phyloP scores from a whole-genome alignment of 345 rosid genomes.

The Nephelium lappaceum region DNA sequence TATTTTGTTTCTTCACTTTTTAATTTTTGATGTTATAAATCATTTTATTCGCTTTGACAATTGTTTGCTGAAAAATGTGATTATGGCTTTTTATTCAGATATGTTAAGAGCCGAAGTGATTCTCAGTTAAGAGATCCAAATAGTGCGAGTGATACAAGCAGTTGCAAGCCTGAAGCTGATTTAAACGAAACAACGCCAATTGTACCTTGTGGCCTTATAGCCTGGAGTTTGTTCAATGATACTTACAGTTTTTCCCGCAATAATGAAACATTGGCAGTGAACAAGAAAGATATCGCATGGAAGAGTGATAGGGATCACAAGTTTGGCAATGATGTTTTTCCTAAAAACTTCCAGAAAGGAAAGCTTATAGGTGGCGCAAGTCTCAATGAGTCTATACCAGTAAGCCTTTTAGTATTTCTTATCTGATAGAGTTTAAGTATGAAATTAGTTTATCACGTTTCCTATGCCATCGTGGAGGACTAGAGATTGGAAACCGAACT shows the following conservation, averaged over 20 bases:
- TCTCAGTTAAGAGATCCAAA: conserved; percentile 51
- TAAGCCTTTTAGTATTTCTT: conserved; percentile 41
- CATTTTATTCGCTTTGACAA: not conserved
- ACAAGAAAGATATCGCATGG: conserved; percentile 82
- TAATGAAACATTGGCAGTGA: conserved; percentile 47
- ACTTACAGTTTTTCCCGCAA: conserved; percentile 64
- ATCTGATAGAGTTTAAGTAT: not conserved
- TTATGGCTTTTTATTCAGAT: conserved; percentile 52
- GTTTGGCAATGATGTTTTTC: conserved; percentile 80
- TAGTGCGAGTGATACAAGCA: conserved; percentile 37
- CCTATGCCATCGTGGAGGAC: not conserved
- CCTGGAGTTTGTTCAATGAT: conserved; percentile 99
- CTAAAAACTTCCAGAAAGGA: conserved; percentile 77
- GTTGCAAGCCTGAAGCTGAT: conserved; percentile 73
- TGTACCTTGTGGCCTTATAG: conserved; percentile 99
- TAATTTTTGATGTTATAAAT: not conserved
- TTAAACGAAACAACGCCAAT: conserved; percentile 39
- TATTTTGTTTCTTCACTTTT: not conserved
- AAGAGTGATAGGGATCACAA: conserved; percentile 93
- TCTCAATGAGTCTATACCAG: conserved; percentile 52
- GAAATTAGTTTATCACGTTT: not conserved
- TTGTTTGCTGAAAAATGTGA: conserved; percentile 7
- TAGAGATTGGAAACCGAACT: not conserved
- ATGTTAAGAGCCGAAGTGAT: conserved; percentile 93
- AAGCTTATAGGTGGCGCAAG: conserved; percentile 59